Evolutionary conservation across 805 yeast species (phyloP), one percentile per base, ranked within the genome.

Genomic region (Saturnispora besseyi): DNA sequence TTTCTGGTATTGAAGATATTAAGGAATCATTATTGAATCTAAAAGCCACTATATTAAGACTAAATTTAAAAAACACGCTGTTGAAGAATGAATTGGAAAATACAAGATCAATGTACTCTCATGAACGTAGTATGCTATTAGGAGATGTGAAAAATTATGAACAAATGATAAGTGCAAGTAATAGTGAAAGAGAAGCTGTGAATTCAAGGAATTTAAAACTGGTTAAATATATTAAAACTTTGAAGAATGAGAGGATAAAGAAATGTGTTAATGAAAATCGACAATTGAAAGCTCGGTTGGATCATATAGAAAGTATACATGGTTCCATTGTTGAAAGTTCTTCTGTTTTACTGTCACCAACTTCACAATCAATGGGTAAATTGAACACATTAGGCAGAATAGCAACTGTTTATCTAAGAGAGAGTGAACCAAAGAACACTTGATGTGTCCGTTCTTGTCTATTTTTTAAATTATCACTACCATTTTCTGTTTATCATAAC

Each of bases 11-110:
- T 29, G 26, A 24, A 31, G 30, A 26, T 18, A 38, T n/a, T 10
- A 41, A 47, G 18, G 41, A 41, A 28, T 32, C 41, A 13, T 22
- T 47, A 18, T 30, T 47, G 4, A 40, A 43, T 28, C 29, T 53
- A 4, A 50, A 56, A 41, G 57, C 60, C 18, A 55, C 63, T 8
- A 49, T 66, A 1, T 52, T 67, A 28, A 56, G 67, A 37, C 48
- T 65, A 41, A 68, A 67, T 45, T 51, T 68, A 29, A 58, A 54
- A 45, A 66, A 66, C 49, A 66, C 66, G 44, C 49, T 68, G 22
- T 51, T 58, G 15, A 62, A 61, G 46, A 57, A 54, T 44, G 68
- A 66, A 46, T 42, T 65, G 41, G 54, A 53, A 18, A 52, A 57
- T 18, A 56, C 56, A 29, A 55, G 57, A 29, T 68, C 64, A 40